Percentiles rank a stretch among this genome's conserved stretches.
These are phyloP conservation scores for Aphanocladium album DNA, from an alignment of 2,329 filamentous ascomycete genomes.

Conservation along the genomic window DNA sequence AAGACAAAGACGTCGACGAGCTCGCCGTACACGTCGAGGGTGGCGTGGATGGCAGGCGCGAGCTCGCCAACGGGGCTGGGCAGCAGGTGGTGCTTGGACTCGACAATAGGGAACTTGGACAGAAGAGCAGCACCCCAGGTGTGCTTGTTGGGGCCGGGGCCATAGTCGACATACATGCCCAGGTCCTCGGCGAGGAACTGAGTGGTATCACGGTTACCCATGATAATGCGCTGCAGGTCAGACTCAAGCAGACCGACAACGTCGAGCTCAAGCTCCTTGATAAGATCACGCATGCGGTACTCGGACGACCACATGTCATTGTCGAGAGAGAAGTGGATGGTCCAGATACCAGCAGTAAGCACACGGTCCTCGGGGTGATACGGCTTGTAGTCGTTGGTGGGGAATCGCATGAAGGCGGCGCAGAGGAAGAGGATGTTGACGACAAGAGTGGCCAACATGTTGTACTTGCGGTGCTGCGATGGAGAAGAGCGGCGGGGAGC, in stretches of 20 bases:
- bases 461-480: conserved; percentile 47
- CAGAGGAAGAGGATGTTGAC: conserved; percentile 77
- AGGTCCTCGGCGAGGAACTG: conserved; percentile 94
- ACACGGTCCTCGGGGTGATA: conserved; percentile 85
- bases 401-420: conserved; percentile 85
- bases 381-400: conserved; percentile 82
- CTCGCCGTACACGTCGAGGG: conserved; percentile 85
- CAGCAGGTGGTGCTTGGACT: conserved; percentile 92
- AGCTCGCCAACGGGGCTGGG: conserved; percentile 92
- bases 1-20: conserved; percentile 94
- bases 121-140: conserved; percentile 92
- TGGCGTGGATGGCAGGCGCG: conserved; percentile 94
- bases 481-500: conserved; percentile 24
- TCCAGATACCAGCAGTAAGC: conserved; percentile 96
- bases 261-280: conserved; percentile 94
- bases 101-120: conserved; percentile 95
- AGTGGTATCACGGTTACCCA: conserved; percentile 96
- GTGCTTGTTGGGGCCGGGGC: conserved; percentile 96
- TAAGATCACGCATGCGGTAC: conserved; percentile 83
- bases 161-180: conserved; percentile 98
- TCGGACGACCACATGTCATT: conserved; percentile 99
- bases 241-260: conserved; percentile 92
- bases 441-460: conserved; percentile 55
- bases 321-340: conserved; percentile 94
- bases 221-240: conserved; percentile 95